Base-by-base conservation (phyloP, 73 alveolate species). In the Paraurostyla sp. region DNA sequence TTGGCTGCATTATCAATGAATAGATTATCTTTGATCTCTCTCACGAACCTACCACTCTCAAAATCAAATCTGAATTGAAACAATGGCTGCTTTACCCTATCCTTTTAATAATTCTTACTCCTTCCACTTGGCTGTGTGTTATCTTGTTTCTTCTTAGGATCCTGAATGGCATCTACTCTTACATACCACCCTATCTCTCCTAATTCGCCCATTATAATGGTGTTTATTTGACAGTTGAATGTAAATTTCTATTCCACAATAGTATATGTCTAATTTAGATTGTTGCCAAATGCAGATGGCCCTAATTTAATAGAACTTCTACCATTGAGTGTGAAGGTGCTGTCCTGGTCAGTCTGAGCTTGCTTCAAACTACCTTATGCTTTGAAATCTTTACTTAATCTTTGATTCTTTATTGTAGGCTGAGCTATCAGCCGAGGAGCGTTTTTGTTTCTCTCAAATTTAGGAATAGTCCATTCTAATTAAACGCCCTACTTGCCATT, bases 151-250 rank as follows among this genome's bases (percentile, higher is more conserved):
- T 59, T 65, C 36, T 65, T 65, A 35, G 35, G 60, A 38, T n/a
- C 20, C 41, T 1, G n/a, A 9, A 65, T 35, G 11, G 11, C 13
- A 65, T 65, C 82, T 3, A 65, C 16, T 65, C 82, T 65, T 22
- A 83, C 2, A 35, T 83, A 83, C 80, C 76, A 83, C 1, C 92
- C 92, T 0, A 83, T 62, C 20, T 63, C 92, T 15, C 92, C 92
- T 18, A 60, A 25, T n/a, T 83, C 92, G 0, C 84, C 82, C 76
- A 83, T 56, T 36, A 49, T 22, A 6, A 83, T 83, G 43, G 57
- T 60, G n/a, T 60, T 42, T 0, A 83, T 58, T 38, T 56, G 2
- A 15, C 35, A 56, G 41, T 65, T 65, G 16, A 65, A 35, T 1
- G 58, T 65, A 65, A 38, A 65, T 58, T 38, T 65, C 38, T 65